These are phyloP conservation scores for Talaromyces sp. DNA, from an alignment of 2,329 filamentous ascomycete genomes.

Conservation along the genomic window DNA sequence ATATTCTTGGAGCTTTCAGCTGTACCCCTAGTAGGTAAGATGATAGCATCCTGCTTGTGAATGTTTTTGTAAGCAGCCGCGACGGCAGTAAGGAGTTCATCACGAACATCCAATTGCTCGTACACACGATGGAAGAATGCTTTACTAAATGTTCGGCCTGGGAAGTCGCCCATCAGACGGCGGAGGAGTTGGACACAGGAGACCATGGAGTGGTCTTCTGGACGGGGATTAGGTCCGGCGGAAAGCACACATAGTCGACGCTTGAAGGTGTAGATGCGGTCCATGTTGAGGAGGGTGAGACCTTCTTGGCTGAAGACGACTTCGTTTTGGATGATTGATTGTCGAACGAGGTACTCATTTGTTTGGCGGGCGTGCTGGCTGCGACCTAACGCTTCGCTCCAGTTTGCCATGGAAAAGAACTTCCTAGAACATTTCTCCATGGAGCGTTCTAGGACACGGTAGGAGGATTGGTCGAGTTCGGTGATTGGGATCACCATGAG, in stretches of 20 bases:
- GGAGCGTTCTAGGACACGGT: slow-evolving; percentile 36
- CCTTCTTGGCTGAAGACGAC: slow-evolving; percentile 49
- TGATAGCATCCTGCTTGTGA: slow-evolving; percentile 43
- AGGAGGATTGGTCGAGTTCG: slow-evolving; percentile 32
- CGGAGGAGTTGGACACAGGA: slow-evolving; percentile 46
- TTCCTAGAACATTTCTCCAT: slow-evolving; percentile 41
- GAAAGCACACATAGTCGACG: slow-evolving; percentile 45
- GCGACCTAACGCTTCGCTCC: slow-evolving; percentile 42
- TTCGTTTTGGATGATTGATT: slow-evolving; percentile 49
- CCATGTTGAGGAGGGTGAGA: slow-evolving; percentile 47
- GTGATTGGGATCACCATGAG: slow-evolving; percentile 43
- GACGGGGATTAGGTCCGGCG: slow-evolving; percentile 25
- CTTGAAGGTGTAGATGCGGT: slow-evolving; percentile 50
- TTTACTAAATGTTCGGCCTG: slow-evolving; percentile 46
- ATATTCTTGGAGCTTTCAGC: slow-evolving; percentile 19
- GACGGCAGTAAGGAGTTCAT: slow-evolving; percentile 41
- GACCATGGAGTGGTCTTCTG: slow-evolving; percentile 38
- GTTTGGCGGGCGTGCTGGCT: slow-evolving; percentile 38
- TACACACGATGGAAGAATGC: slow-evolving; percentile 49
- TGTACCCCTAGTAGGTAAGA: slow-evolving; percentile 30
- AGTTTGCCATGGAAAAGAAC: slow-evolving; percentile 42
- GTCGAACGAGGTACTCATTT: slow-evolving; percentile 45
- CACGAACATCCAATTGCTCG: slow-evolving; percentile 43
- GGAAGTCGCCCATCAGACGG: slow-evolving; percentile 44
- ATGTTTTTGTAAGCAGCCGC: slow-evolving; percentile 38